phyloP scores from a whole-genome alignment of 2,329 filamentous ascomycete genomes.

The Hypocreales sp. region DNA sequence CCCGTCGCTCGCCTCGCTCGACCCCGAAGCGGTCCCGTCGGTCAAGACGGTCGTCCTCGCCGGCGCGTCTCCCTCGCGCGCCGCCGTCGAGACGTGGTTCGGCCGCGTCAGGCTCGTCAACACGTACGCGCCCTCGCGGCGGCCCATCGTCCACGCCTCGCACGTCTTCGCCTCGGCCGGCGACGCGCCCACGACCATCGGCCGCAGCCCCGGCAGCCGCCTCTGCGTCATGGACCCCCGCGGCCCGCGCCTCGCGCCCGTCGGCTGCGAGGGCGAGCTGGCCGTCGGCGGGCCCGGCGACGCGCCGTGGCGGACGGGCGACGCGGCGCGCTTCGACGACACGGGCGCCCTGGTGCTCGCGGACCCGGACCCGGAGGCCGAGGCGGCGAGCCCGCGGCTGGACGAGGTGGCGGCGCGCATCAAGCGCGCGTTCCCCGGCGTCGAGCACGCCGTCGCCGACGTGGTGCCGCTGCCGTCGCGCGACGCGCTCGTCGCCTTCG shows the following conservation, averaged over 20 bases:
- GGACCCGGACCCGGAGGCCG: background rate
- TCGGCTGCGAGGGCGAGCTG: too few species aligned
- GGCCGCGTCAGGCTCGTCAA: conserved; percentile 1
- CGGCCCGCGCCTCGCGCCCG: too few species aligned
- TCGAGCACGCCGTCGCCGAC: too few species aligned
- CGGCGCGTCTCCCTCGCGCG: background rate
- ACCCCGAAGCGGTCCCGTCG: background rate
- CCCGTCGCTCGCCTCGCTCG: background rate
- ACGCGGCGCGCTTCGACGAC: background rate
- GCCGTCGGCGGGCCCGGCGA: too few species aligned
- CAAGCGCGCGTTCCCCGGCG: background rate
- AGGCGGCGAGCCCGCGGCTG: background rate
- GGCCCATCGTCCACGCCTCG: background rate
- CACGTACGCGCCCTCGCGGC: background rate
- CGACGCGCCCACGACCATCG: background rate
- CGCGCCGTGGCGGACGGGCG: too few species aligned
- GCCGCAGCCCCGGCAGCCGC: background rate
- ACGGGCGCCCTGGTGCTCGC: background rate
- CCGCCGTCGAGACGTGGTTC: background rate
- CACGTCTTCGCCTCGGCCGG: background rate
- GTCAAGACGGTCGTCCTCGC: background rate
- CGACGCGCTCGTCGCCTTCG: background rate
- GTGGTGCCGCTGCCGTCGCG: background rate
- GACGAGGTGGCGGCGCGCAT: background rate
- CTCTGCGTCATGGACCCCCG: too few species aligned